Conservation (phyloP, 371 early-diverging fungal genomes). For the Aphelidium insulamus region DNA sequence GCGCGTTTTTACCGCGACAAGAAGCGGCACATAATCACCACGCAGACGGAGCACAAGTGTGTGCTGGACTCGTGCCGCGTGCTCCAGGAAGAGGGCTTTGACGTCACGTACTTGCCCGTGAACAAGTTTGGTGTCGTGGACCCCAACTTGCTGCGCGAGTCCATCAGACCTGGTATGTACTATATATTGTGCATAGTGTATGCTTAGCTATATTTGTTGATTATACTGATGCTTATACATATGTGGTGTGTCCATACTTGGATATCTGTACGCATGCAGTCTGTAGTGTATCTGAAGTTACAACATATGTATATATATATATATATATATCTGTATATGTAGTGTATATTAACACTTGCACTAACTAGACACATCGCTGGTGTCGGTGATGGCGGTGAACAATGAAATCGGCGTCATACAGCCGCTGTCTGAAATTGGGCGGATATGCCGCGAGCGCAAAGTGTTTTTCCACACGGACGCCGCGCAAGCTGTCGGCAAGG, state of each 20-base stretch:
- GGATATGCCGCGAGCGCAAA: slow-evolving; percentile 60
- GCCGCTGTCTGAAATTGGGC: slow-evolving; percentile 87
- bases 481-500: slow-evolving; percentile 98
- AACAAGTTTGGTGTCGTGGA: slow-evolving; percentile 63
- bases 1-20: slow-evolving; percentile 83
- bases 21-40: slow-evolving; percentile 95
- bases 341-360: neutral
- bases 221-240: no score
- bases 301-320: no score
- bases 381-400: slow-evolving; percentile 96
- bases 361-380: slow-evolving; percentile 56
- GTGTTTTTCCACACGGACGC: slow-evolving; percentile 97
- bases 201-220: no score
- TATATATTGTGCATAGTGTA: no score
- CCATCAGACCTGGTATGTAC: slow-evolving; percentile 83
- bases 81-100: slow-evolving; percentile 91
- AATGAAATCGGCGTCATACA: slow-evolving; percentile 98
- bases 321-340: no score
- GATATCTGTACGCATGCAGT: no score
- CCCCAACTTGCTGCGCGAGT: slow-evolving; percentile 46
- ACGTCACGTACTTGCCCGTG: slow-evolving; percentile 95
- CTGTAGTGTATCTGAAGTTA: no score
- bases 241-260: no score
- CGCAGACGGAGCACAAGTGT: slow-evolving; percentile 98
- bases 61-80: slow-evolving; percentile 96